These are phyloP conservation scores for Gossypium davidsonii DNA, from an alignment of 441 rosid genomes.

Conservation along the genomic window DNA sequence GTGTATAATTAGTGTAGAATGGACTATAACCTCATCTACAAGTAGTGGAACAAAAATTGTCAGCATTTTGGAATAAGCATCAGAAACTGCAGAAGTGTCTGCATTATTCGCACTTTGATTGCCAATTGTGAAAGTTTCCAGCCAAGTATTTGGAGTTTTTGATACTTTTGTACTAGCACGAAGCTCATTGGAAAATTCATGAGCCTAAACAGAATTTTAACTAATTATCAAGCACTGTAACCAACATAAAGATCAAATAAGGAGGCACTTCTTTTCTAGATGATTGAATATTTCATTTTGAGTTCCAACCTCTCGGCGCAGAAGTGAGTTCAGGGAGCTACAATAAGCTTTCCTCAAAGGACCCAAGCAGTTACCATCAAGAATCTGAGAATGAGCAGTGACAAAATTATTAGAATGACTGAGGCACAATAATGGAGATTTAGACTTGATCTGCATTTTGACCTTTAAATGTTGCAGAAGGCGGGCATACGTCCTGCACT, in stretches of 20 bases:
- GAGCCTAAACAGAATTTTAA: slow-evolving; percentile 56
- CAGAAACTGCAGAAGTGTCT: slow-evolving; percentile 89
- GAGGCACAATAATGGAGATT: slow-evolving; percentile 10
- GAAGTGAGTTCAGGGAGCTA: slow-evolving; percentile 62
- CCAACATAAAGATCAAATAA: neutral
- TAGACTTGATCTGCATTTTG: slow-evolving; percentile 9
- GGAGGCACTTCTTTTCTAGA: neutral
- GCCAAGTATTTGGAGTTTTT: slow-evolving; percentile 88
- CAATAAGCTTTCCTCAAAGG: slow-evolving; percentile 95
- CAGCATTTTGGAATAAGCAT: slow-evolving; percentile 95
- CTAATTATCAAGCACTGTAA: neutral
- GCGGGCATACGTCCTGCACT: slow-evolving; percentile 98
- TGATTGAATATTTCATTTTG: slow-evolving; percentile 13
- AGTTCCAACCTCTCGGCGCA: slow-evolving; percentile 50
- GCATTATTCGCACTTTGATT: slow-evolving; percentile 60
- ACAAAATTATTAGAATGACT: slow-evolving; percentile 12
- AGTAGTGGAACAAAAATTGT: slow-evolving; percentile 93
- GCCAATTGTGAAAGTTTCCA: slow-evolving; percentile 84
- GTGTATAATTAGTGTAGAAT: slow-evolving; percentile 68
- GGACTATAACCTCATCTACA: slow-evolving; percentile 74
- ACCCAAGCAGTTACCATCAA: slow-evolving; percentile 83
- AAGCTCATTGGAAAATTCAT: slow-evolving; percentile 97
- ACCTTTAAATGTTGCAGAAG: slow-evolving; percentile 98
- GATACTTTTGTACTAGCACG: slow-evolving; percentile 99
- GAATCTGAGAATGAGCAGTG: slow-evolving; percentile 49